These are phyloP conservation scores for Voacanga thouarsii DNA, from an alignment of 257 asterid species.

Conservation along the genomic window DNA sequence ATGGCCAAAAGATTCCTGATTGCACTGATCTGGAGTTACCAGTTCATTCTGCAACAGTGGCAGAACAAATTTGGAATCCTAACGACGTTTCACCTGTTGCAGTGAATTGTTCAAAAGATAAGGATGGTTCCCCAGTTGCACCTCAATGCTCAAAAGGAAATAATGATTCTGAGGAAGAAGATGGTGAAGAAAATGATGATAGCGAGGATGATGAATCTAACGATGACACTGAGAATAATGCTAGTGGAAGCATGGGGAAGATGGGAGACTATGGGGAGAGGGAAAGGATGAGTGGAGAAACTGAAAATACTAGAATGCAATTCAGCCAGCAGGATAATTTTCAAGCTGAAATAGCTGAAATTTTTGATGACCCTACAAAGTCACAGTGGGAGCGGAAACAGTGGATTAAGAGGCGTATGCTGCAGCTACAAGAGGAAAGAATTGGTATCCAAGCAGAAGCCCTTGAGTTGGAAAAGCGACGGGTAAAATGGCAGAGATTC, in stretches of 20 bases:
- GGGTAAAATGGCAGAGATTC: slow-evolving; percentile 37
- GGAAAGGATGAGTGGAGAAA: slow-evolving; percentile 9
- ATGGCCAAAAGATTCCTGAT: slow-evolving; percentile 41
- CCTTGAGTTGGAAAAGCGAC: slow-evolving; percentile 30
- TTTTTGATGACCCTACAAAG: slow-evolving; percentile 30
- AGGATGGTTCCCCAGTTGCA: slow-evolving; percentile 16
- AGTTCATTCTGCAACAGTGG: slow-evolving; percentile 15
- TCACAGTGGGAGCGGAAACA: slow-evolving; percentile 28
- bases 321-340: slow-evolving; percentile 15
- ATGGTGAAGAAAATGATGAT: slow-evolving; percentile 30
- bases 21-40: slow-evolving; percentile 30
- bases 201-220: slow-evolving; percentile 26
- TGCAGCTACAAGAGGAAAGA: slow-evolving; percentile 36
- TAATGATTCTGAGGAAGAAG: slow-evolving; percentile 22
- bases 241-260: slow-evolving; percentile 12
- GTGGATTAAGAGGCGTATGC: slow-evolving; percentile 37
- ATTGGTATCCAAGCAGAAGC: slow-evolving; percentile 36
- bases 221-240: slow-evolving; percentile 22
- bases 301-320: slow-evolving; percentile 11
- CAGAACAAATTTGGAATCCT: slow-evolving; percentile 11
- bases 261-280: slow-evolving; percentile 13
- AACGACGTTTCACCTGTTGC: slow-evolving; percentile 5
- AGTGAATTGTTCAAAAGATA: slow-evolving; percentile 11
- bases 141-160: slow-evolving; percentile 22
- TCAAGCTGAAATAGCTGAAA: slow-evolving; percentile 27